Conservation (phyloP, 2,329 filamentous ascomycete genomes). For the Diatrype stigma region DNA sequence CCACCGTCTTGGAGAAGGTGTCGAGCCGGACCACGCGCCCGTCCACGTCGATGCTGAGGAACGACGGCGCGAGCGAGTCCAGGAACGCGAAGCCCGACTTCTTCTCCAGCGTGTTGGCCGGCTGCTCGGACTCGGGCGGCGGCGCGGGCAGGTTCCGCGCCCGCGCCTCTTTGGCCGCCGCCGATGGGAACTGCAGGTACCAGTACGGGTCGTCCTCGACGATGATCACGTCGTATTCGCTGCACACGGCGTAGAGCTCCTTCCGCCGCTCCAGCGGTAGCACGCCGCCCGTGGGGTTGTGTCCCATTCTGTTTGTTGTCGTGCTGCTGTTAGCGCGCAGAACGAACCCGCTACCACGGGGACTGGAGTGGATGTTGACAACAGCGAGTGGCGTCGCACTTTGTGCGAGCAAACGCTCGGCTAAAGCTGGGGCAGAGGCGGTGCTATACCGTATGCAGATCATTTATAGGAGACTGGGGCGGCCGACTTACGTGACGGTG, state of each 20-base stretch:
- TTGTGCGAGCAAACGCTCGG: background rate
- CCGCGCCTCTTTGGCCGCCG: slow-evolving; percentile 48
- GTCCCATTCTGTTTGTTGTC: slow-evolving; percentile 66
- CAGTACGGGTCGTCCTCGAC: slow-evolving; percentile 95
- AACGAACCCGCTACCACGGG: too few species aligned
- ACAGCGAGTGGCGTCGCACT: background rate
- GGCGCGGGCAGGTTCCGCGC: slow-evolving; percentile 35
- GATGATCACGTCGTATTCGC: slow-evolving; percentile 83
- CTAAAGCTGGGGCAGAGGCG: background rate
- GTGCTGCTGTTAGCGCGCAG: too few species aligned
- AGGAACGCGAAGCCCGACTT: slow-evolving; percentile 70
- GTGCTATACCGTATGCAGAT: background rate
- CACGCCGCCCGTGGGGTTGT: slow-evolving; percentile 80
- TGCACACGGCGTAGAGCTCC: slow-evolving; percentile 76
- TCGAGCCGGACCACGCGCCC: slow-evolving; percentile 86
- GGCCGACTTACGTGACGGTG: slow-evolving; percentile 70
- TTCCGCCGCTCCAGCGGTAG: slow-evolving; percentile 69
- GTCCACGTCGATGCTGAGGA: slow-evolving; percentile 74
- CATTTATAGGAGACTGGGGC: background rate
- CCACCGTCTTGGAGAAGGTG: slow-evolving; percentile 91
- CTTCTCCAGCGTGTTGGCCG: slow-evolving; percentile 23
- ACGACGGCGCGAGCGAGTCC: slow-evolving; percentile 79
- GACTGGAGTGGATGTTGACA: too few species aligned
- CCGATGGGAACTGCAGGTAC: slow-evolving; percentile 85
- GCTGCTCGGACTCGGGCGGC: slow-evolving; percentile 26